Percentiles rank a stretch among this genome's conserved stretches.
phyloP scores from a whole-genome alignment of 768 basidiomycete species.

The Lactifluus piperatus region DNA sequence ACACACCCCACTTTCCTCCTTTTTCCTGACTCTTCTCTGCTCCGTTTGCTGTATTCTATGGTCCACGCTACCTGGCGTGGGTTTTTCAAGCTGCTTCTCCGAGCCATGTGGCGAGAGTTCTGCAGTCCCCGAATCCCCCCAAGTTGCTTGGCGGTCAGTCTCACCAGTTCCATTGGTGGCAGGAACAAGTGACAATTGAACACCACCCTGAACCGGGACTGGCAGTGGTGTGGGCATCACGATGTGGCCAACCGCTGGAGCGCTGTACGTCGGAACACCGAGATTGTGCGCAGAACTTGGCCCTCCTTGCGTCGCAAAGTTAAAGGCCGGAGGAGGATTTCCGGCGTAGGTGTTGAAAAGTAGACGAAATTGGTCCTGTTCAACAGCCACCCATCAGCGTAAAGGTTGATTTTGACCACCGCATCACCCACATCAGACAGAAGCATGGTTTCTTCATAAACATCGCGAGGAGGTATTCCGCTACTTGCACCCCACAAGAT shows the following conservation, averaged over 20 bases:
- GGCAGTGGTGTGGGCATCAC: not conserved
- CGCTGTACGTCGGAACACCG: not conserved
- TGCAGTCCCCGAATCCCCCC: not conserved
- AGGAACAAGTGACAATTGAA: not conserved
- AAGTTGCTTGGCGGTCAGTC: not conserved
- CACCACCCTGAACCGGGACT: not conserved
- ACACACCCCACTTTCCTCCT: slow-evolving; percentile 7
- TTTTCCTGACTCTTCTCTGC: not conserved
- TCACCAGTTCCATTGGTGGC: not conserved
- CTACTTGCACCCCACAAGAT: not conserved
- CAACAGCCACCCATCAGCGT: not conserved
- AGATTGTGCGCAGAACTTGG: not conserved
- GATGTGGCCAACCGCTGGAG: not conserved
- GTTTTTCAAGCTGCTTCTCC: not conserved
- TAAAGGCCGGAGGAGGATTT: not conserved
- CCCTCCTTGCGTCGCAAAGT: not conserved
- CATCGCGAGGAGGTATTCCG: not conserved
- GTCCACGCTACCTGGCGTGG: not conserved
- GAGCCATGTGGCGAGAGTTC: not conserved
- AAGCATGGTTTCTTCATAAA: not conserved
- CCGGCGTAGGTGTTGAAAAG: not conserved
- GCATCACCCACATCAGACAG: not conserved
- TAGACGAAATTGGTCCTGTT: not conserved
- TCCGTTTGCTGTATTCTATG: not conserved
- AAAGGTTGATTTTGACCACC: not conserved